Percentiles rank a stretch among this genome's conserved stretches.
These are phyloP conservation scores for Dissoconium aciculare DNA, from an alignment of 2,329 filamentous ascomycete genomes.

Conservation along the genomic window DNA sequence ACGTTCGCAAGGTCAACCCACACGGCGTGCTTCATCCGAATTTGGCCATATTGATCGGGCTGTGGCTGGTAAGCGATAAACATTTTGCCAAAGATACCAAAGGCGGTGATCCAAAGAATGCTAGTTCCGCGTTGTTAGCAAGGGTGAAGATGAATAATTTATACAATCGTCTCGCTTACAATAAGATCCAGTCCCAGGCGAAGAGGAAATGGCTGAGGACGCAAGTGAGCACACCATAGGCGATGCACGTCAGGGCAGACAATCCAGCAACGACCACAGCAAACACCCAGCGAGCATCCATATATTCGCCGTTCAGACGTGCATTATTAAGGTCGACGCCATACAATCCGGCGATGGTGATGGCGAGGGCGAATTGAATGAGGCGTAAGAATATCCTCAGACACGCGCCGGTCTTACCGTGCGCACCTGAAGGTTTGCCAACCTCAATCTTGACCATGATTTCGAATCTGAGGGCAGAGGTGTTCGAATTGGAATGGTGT, in stretches of 20 bases:
- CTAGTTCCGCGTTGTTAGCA: constrained; percentile 9
- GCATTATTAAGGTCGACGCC: constrained; percentile 50
- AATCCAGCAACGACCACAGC: constrained; percentile 56
- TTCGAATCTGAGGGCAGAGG: no score
- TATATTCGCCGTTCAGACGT: constrained; percentile 34
- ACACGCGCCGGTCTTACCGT: constrained; percentile 29
- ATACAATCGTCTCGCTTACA: constrained; percentile 24
- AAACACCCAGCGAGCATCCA: constrained; percentile 63
- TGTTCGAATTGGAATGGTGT: no score
- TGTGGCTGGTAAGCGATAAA: constrained; percentile 54
- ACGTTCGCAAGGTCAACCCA: constrained; percentile 68
- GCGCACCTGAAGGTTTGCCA: constrained; percentile 12
- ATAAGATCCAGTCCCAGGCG: constrained; percentile 55
- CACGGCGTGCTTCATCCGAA: constrained; percentile 72
- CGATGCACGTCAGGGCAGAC: constrained; percentile 42
- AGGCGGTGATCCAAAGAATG: constrained; percentile 65
- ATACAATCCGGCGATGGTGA: constrained; percentile 68
- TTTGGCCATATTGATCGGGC: constrained; percentile 40
- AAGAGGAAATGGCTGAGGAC: constrained; percentile 36
- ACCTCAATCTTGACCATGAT: no score
- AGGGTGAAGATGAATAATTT: constrained; percentile 1
- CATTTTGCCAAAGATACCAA: constrained; percentile 70
- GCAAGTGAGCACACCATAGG: constrained; percentile 52
- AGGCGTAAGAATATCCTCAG: constrained; percentile 52
- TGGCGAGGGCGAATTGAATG: constrained; percentile 58